Percentiles rank a stretch among this genome's conserved stretches.
These are phyloP conservation scores for Aspergillus heteromorphus DNA, from an alignment of 495 filamentous ascomycete genomes.

Conservation along the genomic window DNA sequence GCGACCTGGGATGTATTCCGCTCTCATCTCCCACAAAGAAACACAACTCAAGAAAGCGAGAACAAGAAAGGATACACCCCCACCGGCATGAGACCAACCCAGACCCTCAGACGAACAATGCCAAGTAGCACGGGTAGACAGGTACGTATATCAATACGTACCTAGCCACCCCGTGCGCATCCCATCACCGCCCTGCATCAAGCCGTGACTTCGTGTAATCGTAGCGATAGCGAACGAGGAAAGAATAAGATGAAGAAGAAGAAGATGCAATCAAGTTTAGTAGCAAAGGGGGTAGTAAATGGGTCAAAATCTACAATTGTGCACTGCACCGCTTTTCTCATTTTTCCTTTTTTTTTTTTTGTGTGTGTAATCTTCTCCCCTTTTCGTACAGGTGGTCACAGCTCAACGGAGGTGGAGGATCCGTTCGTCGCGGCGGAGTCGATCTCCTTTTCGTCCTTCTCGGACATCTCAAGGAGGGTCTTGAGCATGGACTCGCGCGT, in stretches of 20 bases:
- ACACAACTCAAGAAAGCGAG: too few relatives aligned
- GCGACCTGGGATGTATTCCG: too few relatives aligned
- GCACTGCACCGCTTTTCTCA: not conserved
- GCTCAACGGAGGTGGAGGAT: slow-evolving; percentile 35
- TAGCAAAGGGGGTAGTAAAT: not conserved
- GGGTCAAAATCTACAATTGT: not conserved
- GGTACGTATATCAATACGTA: too few relatives aligned
- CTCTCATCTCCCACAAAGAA: too few relatives aligned
- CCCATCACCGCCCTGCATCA: not conserved
- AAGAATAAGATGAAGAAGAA: not conserved
- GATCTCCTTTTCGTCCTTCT: slow-evolving; percentile 18
- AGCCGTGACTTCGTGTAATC: not conserved
- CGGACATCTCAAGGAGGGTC: slow-evolving; percentile 61
- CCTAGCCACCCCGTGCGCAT: too few relatives aligned
- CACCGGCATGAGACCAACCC: too few relatives aligned
- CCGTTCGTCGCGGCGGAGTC: slow-evolving; percentile 21
- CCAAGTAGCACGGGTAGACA: too few relatives aligned
- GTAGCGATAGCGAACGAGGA: not conserved
- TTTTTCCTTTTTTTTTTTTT: too few relatives aligned
- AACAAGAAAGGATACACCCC: too few relatives aligned
- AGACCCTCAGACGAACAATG: too few relatives aligned
- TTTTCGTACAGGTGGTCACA: slow-evolving; percentile 19
- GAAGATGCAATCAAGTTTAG: not conserved
- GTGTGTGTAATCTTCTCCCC: too few relatives aligned
- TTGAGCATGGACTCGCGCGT: slow-evolving; percentile 76